Base-by-base conservation (phyloP, 331 rosid genomes). In the Quercus tomentella region DNA sequence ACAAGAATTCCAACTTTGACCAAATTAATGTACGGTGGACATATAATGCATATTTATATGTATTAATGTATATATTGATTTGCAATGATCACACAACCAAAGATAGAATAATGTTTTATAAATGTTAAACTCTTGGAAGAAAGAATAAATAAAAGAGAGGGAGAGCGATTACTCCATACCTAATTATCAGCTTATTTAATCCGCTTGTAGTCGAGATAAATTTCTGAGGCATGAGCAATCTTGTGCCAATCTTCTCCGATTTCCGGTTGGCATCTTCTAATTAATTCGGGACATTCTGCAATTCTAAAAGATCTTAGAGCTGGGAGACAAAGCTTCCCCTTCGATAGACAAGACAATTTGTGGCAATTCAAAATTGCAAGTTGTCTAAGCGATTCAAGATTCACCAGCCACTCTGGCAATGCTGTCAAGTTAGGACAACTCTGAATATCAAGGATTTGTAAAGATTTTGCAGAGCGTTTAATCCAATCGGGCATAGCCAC, bases 391-490 rank as follows among this genome's bases (percentile, higher is more conserved):
- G n/a, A 28, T 4, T 21, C 33, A 14, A 74, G 20, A 52, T 41
- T 9, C 54, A 66, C 25, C 1, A 82, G 21, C 80, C 84, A 74
- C 17, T 75, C 60, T 0, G 87, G 87, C 28, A 79, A 79, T 26
- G 6, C 62, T 12, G 6, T 56, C 8, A 82, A 31, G 17, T 80
- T 52, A 1, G 23, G 4, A 28, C 83, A 84, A 11, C 5, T 1
- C 0, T 0, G 2, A 65, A 84, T 28, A 3, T 0, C 0, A 22
- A 82, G 26, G 16, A 7, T 1, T 2, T 49, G 56, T 41, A 82
- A 78, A 6, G 73, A 77, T 21, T 31, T 4, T 14, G 1, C 1
- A 3, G 55, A 45, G 0, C 3, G 31, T 43, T 33, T 55, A 73
- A 82, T 43, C 86, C 82, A 81, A 3, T 17, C 0, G 33, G 81